phyloP scores from a whole-genome alignment of 352 stramenopile species.

The Globisporangium spiculum region DNA sequence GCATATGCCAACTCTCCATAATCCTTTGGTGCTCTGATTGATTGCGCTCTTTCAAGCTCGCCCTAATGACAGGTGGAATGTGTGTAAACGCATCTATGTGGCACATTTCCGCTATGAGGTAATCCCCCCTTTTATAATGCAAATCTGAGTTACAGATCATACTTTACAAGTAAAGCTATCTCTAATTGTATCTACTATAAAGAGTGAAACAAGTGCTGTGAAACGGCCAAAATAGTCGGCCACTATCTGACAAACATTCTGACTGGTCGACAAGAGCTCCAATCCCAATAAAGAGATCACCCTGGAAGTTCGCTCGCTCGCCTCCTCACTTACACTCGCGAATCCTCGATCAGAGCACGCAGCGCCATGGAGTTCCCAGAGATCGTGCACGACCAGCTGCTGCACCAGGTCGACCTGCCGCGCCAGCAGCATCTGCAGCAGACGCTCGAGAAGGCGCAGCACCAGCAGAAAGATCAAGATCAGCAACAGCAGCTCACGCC shows the following conservation, averaged over 20 bases:
- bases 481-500: conserved; percentile 4
- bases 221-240: neutral
- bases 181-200: neutral
- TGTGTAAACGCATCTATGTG: neutral
- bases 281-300: neutral
- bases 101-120: neutral
- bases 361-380: conserved; percentile 27
- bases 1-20: neutral
- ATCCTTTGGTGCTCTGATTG: neutral
- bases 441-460: conserved; percentile 19
- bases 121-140: neutral
- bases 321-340: neutral
- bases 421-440: conserved; percentile 24
- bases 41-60: neutral
- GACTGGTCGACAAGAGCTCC: neutral
- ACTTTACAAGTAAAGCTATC: neutral
- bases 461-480: neutral
- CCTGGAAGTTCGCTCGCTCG: neutral
- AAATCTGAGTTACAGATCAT: neutral
- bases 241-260: neutral
- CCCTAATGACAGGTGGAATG: neutral
- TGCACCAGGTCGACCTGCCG: conserved; percentile 33
- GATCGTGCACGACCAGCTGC: conserved; percentile 25
- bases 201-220: neutral
- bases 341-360: neutral